Evolutionary conservation across 2,329 filamentous ascomycete species (phyloP), one percentile per base, ranked within the genome.

Genomic region (Diaporthe citrichinensis): DNA sequence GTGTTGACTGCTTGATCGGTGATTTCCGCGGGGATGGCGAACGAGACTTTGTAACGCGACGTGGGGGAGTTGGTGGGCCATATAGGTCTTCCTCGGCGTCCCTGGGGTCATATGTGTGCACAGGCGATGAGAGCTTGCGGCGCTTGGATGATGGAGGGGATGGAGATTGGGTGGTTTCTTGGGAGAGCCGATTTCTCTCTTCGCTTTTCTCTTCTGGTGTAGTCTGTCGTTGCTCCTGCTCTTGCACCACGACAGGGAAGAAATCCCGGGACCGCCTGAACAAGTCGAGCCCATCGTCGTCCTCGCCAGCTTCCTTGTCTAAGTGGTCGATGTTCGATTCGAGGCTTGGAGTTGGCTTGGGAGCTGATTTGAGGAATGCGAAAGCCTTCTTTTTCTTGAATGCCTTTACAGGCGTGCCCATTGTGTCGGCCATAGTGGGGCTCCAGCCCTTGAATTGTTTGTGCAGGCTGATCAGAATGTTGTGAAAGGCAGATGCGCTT

Each of bases 231-330:
- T 71, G 46, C 53, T 78, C 61, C 41, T 78, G 68, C 41, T 84
- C 83, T 46, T 81, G 77, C 3, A 81, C 49, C 25, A 72, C 80
- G 49, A 84, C 83, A 8, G 86, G 84, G 69, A 87, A 88, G 80
- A 90, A 89, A 74, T 87, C 84, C 76, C 86, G 87, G 17, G 87
- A 84, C 7, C 88, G 87, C 57, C 86, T 85, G 77, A 91, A 91
- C 8, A 91, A 82, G 2, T 83, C 83, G 15, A 91, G 83, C 3
- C 80, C 81, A 69, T 86, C 84, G 39, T 79, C 78, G 25, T 81
- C 79, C 2, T 71, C 23, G 8, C 71, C 72, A 34, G 65, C 49
- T 41, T 65, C 68, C n/a, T 69, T 65, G 53, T 53, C 73, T 51
- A 39, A 41, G 36, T 23, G 12, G 14, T 71, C 71, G 15, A 25